Base-by-base conservation (phyloP, 371 early-diverging fungal genomes). In the Umbelopsis sp. region DNA sequence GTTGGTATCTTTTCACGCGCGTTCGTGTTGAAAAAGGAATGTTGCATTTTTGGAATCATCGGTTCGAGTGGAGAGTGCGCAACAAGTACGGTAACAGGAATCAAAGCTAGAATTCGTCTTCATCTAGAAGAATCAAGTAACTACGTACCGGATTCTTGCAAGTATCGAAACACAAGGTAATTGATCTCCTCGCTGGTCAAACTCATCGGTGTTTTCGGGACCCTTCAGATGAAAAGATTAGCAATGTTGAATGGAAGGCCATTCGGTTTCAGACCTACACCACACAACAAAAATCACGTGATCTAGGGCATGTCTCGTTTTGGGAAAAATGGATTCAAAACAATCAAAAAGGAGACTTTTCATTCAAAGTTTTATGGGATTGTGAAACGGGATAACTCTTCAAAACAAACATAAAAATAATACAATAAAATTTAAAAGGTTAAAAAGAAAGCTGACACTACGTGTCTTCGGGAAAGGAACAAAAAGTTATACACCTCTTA, bases 161-260 rank as follows among this genome's bases (percentile, higher is more conserved):
- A 85, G 74, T 97, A 97, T 71, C 96, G 85, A 78, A 91, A 94
- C 50, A 97, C 89, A 53, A 97, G 89, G 75, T 95, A 94, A 81
- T 97, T 97, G 68, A 97, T 92, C 80, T 97, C 95, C 69, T 97
- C 97, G 75, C 92, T 91, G 44, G 93, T 93, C 37, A 96, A 87
- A 44, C 87, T 86, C 92, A 91, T 91, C 66, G 68, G 29, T 41
- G 29, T 32, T 62, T 50, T 67, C 70, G 71, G 46, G 71, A 57
- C 57, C 57, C 57, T 57, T 35, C 29, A 29, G 18, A 57, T 16
- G 35, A 35, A 57, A 35, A 35, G 57, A 35, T 24, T 51, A 48
- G 20, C 48, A 48, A 16, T 48, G 48, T 48, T 16, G 16, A n/a
- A n/a, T 48, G 48, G 5, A 48, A 48, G 20, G 20, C 7, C 48